phyloP scores from a whole-genome alignment of 2,329 filamentous ascomycete genomes.

The Dactylonectria macrodidyma region DNA sequence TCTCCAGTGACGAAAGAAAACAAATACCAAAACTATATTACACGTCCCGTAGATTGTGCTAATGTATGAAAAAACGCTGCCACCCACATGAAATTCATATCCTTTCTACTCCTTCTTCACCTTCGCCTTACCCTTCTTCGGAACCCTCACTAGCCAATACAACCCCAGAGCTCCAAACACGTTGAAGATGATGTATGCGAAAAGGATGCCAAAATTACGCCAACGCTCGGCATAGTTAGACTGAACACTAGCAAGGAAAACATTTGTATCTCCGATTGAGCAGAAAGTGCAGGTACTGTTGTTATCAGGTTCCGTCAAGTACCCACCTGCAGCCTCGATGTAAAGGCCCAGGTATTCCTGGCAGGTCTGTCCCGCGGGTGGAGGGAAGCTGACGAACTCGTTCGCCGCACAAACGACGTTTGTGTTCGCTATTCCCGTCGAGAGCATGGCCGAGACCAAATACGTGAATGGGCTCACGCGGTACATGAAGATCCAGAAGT shows the following conservation, averaged over 20 bases:
- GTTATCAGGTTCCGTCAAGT: slow-evolving; percentile 63
- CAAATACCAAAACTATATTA: too few species aligned
- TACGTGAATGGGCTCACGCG: slow-evolving; percentile 88
- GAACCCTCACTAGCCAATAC: slow-evolving; percentile 69
- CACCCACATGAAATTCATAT: neutral
- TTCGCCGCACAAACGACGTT: slow-evolving; percentile 76
- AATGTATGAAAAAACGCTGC: neutral
- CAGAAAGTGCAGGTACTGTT: slow-evolving; percentile 71
- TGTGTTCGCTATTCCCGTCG: slow-evolving; percentile 78
- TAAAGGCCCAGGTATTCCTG: slow-evolving; percentile 69
- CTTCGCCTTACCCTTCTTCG: slow-evolving; percentile 56
- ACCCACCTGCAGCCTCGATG: slow-evolving; percentile 65
- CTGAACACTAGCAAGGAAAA: slow-evolving; percentile 63
- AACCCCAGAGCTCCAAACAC: slow-evolving; percentile 67
- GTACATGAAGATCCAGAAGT: slow-evolving; percentile 68
- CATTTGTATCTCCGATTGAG: slow-evolving; percentile 65
- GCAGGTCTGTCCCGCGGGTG: slow-evolving; percentile 72
- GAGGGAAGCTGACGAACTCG: slow-evolving; percentile 78
- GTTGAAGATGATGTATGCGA: slow-evolving; percentile 73
- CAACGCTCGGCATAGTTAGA: slow-evolving; percentile 72
- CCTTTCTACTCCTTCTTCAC: slow-evolving; percentile 28
- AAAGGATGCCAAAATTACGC: slow-evolving; percentile 78
- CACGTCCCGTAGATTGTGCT: too few species aligned
- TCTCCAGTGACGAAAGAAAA: too few species aligned
- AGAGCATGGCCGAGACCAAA: slow-evolving; percentile 80